These are phyloP conservation scores for Cenchrus americanus DNA, from an alignment of 176 grass and related monocot species.

Conservation along the genomic window DNA sequence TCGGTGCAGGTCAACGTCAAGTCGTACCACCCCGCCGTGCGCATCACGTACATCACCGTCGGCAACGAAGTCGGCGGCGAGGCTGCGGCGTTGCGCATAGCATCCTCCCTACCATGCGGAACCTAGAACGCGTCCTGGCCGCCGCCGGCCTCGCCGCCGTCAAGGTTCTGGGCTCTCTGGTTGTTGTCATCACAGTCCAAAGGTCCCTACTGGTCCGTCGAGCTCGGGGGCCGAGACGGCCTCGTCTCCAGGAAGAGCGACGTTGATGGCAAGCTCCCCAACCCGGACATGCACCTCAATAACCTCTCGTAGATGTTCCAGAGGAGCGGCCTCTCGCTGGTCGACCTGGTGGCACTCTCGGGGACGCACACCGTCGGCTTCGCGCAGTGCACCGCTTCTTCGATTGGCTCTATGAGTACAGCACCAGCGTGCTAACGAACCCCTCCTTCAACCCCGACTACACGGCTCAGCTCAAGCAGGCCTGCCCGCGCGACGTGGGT, in stretches of 20 bases:
- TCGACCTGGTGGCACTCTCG: constrained; percentile 74
- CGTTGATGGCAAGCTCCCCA: constrained; percentile 59
- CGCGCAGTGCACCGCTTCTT: constrained; percentile 77
- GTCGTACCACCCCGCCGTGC: constrained; percentile 45
- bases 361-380: constrained; percentile 91
- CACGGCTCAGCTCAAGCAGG: constrained; percentile 56
- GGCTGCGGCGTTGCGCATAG: constrained; percentile 25
- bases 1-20: constrained; percentile 57
- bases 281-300: constrained; percentile 61
- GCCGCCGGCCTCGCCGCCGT: no score
- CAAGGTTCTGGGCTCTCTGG: not conserved
- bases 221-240: constrained; percentile 72
- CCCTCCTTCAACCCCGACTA: constrained; percentile 51
- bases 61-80: constrained; percentile 61
- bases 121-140: not conserved
- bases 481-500: constrained; percentile 64
- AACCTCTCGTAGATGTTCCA: constrained; percentile 55
- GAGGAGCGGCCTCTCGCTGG: constrained; percentile 29
- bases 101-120: constrained; percentile 66
- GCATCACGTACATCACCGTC: constrained; percentile 63
- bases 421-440: constrained; percentile 34
- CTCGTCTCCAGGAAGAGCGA: constrained; percentile 60
- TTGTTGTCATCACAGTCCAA: constrained; percentile 36
- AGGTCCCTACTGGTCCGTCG: constrained; percentile 62
- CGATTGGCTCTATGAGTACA: constrained; percentile 56